A percentile compares a stretch with the other conserved stretches of the same genome.
phyloP scores from a whole-genome alignment of 2,329 filamentous ascomycete genomes.

The Leptographium lundbergii region DNA sequence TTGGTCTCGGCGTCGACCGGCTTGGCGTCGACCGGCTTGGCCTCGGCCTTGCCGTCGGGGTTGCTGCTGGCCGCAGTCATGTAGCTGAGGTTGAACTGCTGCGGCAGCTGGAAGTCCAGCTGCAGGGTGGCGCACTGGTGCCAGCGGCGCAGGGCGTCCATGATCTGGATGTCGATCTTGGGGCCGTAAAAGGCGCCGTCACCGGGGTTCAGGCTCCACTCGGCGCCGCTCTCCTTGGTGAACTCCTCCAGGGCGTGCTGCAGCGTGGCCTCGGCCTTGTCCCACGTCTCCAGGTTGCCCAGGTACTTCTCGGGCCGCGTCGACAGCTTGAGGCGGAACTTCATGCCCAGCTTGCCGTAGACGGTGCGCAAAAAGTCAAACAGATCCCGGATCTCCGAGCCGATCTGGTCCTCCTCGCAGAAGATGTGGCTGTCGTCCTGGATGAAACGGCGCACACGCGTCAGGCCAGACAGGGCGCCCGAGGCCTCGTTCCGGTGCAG shows the following conservation, averaged over 20 bases:
- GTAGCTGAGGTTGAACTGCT: constrained; percentile 14
- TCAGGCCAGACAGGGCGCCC: constrained; percentile 68
- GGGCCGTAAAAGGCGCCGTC: constrained; percentile 98
- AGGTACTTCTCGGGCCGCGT: constrained; percentile 83
- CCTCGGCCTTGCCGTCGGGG: constrained; percentile 1
- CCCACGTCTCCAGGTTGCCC: constrained; percentile 77
- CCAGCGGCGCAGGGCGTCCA: constrained; percentile 70
- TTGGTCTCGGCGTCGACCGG: constrained; percentile 7
- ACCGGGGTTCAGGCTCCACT: constrained; percentile 86
- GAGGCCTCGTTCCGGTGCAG: constrained; percentile 81
- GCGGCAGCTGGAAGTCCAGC: constrained; percentile 61
- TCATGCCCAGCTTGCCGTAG: constrained; percentile 68
- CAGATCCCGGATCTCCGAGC: constrained; percentile 62
- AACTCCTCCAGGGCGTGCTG: constrained; percentile 71
- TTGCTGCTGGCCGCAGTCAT: constrained; percentile 16
- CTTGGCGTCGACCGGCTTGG: constrained; percentile 3
- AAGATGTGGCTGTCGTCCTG: constrained; percentile 81
- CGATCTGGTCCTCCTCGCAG: constrained; percentile 68
- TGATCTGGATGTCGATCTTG: constrained; percentile 95
- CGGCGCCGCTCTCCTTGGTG: constrained; percentile 37
- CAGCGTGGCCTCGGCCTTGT: constrained; percentile 73
- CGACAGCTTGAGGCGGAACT: constrained; percentile 89
- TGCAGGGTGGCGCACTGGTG: constrained; percentile 84
- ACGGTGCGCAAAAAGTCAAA: constrained; percentile 80
- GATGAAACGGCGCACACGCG: constrained; percentile 74